Base-by-base conservation (phyloP, 2,329 filamentous ascomycete species). In the Ceratocystis cacaofunesta region DNA sequence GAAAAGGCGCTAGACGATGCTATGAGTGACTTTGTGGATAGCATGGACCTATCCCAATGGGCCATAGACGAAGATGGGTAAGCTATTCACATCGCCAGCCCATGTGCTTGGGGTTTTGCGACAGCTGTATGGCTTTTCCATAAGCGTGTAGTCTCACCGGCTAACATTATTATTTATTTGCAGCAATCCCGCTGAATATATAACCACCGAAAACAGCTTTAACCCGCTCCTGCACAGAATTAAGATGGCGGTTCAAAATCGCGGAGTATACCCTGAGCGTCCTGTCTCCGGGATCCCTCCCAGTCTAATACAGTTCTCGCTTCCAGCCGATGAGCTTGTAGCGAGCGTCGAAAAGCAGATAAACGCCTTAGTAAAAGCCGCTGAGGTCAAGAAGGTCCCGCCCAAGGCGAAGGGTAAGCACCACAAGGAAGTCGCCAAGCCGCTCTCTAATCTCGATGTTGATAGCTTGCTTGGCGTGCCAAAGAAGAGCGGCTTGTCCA, bases 21-120 rank as follows among this genome's bases (percentile, higher is more conserved):
- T 0, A 97, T 99, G 92, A 87, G 86, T 73, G 85, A 90, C 69
- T 97, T 92, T 70, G 90, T 99, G 6, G 90, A 97, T 73, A 85
- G 84, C 6, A 96, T 99, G 92, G 92, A 96, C 71, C 78, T 99
- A 1, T 87, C 87, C 0, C 79, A 74, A 0, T 85, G 87, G 71
- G 87, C 81, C 8, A 81, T 79, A 58, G 87, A 95, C 70, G 89
- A 94, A 58, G 82, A 92, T 55, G 89, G 86, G 84, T 89, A 75
- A 71, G 80, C 70, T 68, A n/a, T 6, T 3, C 25, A 36, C 2
- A 22, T 10, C 4, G 15, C 15, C 15, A 22, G 41, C 25, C 7
- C 6, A 19, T 36, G n/a, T 41, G 36, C 36, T 41, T 41, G 36
- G 10, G 36, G 10, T 15, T 41, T 41, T 12, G 3, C 36, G 3